These are phyloP conservation scores for Trichoderma sp. DNA, from an alignment of 2,329 filamentous ascomycete genomes.

Conservation along the genomic window DNA sequence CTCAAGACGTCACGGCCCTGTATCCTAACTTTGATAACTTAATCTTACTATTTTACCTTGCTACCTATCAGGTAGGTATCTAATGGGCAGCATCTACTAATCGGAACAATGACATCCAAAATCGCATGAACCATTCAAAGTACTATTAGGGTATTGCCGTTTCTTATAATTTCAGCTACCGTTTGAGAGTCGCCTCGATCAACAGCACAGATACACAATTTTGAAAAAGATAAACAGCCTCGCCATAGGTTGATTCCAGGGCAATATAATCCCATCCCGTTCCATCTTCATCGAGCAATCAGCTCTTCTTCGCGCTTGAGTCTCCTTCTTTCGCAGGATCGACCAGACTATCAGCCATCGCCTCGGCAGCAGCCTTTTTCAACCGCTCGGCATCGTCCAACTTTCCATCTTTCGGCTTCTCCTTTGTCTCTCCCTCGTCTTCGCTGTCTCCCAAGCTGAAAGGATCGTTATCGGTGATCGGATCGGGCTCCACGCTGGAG, in stretches of 20 bases:
- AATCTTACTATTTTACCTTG: neutral
- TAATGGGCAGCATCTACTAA: neutral
- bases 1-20: neutral
- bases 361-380: constrained; percentile 67
- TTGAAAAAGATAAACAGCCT: constrained; percentile 10
- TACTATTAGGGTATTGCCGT: neutral
- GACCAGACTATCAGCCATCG: constrained; percentile 61
- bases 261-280: constrained; percentile 3
- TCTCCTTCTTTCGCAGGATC: constrained; percentile 43
- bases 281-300: constrained; percentile 18
- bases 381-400: constrained; percentile 63
- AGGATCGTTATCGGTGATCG: constrained; percentile 88
- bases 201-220: neutral
- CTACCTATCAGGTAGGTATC: neutral
- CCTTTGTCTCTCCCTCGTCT: constrained; percentile 71
- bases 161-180: constrained; percentile 1
- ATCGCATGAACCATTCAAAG: neutral
- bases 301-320: constrained; percentile 43
- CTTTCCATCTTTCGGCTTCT: constrained; percentile 59
- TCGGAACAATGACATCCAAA: neutral
- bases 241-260: constrained; percentile 12
- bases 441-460: constrained; percentile 97
- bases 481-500: constrained; percentile 77
- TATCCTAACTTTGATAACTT: neutral
- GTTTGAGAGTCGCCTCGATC: neutral